Base-by-base conservation (phyloP, 805 yeast genomes). In the Debaryomyces maramus region DNA sequence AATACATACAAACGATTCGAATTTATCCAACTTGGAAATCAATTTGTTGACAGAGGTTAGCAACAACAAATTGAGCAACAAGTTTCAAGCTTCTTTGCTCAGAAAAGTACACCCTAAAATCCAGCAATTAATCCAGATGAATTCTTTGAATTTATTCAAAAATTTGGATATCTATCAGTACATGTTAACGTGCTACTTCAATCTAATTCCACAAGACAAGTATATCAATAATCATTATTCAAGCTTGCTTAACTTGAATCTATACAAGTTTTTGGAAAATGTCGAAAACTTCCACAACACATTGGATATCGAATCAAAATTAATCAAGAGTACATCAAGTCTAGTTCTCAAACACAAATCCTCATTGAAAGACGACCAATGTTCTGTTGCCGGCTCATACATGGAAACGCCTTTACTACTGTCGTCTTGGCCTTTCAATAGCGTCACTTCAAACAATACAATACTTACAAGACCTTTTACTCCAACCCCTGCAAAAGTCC, bases 141-240 rank as follows among this genome's bases (percentile, higher is more conserved):
- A 52, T 36, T 56, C 67, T 8, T 48, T 67, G 19, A 60, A 61
- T 22, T 45, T 64, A 24, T 66, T 66, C 47, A 65, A 69, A 36
- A 50, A 55, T 20, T 55, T 67, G 39, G 50, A 56, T 20, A 46
- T 66, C 17, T 67, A 55, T 42, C 68, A 65, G 44, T 70, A 69
- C 52, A 61, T 65, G 63, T 48, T 59, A 24, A 63, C 71, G 5
- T 69, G 72, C 43, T 70, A 70, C 48, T 62, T 50, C 38, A 70
- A 70, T 40, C 44, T 52, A 24, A 52, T 62, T 14, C 72, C 72
- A 1, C 32, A 39, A 7, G 53, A 50, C 6, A 47, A 48, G 11
- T 51, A 49, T 36, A 43, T 58, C 15, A 62, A 67, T 41, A 68
- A 67, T 40, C 75, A 70, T 53, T 70, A 60, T 44, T 46, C 62